phyloP scores from a whole-genome alignment of 1,139 yeast genomes.

The Geotrichum aggregatum region DNA sequence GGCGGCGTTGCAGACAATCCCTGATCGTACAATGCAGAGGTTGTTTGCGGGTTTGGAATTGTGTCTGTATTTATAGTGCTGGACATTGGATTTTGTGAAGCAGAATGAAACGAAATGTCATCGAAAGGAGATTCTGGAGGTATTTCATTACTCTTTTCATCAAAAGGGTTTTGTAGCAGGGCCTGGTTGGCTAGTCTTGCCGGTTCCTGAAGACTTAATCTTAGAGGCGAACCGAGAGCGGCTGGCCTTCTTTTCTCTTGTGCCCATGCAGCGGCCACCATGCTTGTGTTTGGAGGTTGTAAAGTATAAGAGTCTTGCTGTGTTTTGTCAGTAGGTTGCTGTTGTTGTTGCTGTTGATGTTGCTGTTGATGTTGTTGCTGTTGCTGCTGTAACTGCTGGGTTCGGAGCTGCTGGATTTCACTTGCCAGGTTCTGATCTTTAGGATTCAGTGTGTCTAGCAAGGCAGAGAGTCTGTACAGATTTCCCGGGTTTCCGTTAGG shows the following conservation, averaged over 20 bases:
- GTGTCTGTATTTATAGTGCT: not conserved
- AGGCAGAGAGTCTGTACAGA: slow-evolving; percentile 32
- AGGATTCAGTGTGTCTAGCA: slow-evolving; percentile 53
- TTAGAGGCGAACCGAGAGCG: slow-evolving; percentile 14
- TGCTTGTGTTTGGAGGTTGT: slow-evolving; percentile 5
- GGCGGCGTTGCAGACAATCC: slow-evolving; percentile 13
- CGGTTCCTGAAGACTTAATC: not conserved
- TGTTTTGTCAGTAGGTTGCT: not conserved
- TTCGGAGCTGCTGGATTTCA: slow-evolving; percentile 14
- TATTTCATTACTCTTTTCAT: not conserved
- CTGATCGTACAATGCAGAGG: slow-evolving; percentile 14
- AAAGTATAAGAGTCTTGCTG: not conserved
- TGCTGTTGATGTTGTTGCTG: slow-evolving; percentile 11
- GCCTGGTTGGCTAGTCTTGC: no score
- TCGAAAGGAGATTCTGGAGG: not conserved
- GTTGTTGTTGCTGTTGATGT: slow-evolving; percentile 11
- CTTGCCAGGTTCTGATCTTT: slow-evolving; percentile 45
- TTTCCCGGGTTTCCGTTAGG: slow-evolving; percentile 40
- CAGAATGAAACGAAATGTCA: not conserved
- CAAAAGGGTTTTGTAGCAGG: not conserved
- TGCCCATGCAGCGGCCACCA: slow-evolving; percentile 15
- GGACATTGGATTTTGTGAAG: not conserved
- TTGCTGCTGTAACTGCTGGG: slow-evolving; percentile 10
- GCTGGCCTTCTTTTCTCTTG: slow-evolving; percentile 14
- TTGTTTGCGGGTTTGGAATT: not conserved